Conservation (phyloP, 805 yeast genomes). For the Spathaspora hagerdaliae region DNA sequence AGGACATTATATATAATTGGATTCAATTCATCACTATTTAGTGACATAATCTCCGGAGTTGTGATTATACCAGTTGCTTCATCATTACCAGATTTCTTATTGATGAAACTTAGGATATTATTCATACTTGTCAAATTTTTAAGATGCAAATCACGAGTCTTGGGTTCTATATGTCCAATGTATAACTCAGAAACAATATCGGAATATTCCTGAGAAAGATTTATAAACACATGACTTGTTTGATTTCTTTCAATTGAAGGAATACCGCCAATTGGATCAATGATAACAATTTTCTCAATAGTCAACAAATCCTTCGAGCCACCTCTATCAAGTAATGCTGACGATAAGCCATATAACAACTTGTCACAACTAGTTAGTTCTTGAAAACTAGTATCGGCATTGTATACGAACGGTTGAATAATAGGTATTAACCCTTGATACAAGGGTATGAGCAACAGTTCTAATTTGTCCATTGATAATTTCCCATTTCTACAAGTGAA, state of each 20-base stretch:
- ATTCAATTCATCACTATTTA: constrained; percentile 52
- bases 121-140: constrained; percentile 66
- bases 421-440: constrained; percentile 56
- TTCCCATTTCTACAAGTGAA: constrained; percentile 14
- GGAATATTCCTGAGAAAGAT: constrained; percentile 75
- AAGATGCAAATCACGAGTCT: constrained; percentile 51
- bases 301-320: constrained; percentile 33
- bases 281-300: constrained; percentile 75
- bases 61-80: constrained; percentile 81
- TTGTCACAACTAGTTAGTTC: constrained; percentile 19
- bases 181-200: constrained; percentile 61
- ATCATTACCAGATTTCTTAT: constrained; percentile 34
- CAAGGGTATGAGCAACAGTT: constrained; percentile 34
- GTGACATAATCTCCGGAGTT: constrained; percentile 71
- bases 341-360: constrained; percentile 22
- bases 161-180: constrained; percentile 50
- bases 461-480: constrained; percentile 18
- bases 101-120: constrained; percentile 45
- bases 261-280: constrained; percentile 85
- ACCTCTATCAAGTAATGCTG: constrained; percentile 17
- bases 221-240: constrained; percentile 83
- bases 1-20: constrained; percentile 87
- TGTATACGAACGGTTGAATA: constrained; percentile 54
- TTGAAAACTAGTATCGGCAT: constrained; percentile 25
- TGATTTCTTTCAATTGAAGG: constrained; percentile 81